phyloP scores from a whole-genome alignment of 2,329 filamentous ascomycete genomes.

The Xylaria sp. region DNA sequence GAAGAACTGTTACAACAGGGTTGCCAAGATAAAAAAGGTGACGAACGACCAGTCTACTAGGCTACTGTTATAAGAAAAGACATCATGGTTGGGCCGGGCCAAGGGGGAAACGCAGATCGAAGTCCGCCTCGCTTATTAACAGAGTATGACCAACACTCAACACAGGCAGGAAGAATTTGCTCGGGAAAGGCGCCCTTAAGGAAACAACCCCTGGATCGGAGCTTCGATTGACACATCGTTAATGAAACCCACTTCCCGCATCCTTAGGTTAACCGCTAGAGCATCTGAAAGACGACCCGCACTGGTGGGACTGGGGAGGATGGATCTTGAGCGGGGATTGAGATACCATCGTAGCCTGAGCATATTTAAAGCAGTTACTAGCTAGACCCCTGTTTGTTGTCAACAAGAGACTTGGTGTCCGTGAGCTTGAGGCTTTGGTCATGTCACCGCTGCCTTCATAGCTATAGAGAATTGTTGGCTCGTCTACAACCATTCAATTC shows the following conservation, averaged over 20 bases:
- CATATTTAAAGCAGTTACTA: neutral
- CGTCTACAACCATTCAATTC: neutral
- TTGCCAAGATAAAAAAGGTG: neutral
- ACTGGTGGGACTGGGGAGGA: constrained; percentile 25
- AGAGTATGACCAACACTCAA: constrained; percentile 15
- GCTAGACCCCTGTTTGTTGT: neutral
- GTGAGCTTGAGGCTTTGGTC: neutral
- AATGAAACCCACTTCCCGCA: constrained; percentile 31
- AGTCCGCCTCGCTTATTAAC: constrained; percentile 14
- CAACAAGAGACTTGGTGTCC: constrained; percentile 7
- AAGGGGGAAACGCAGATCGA: constrained; percentile 10
- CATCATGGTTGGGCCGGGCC: neutral
- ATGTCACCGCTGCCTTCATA: neutral
- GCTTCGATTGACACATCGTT: constrained; percentile 27
- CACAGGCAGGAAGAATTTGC: constrained; percentile 30
- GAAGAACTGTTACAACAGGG: neutral
- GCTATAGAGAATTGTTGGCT: neutral
- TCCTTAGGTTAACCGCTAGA: constrained; percentile 13
- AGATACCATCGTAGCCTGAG: neutral
- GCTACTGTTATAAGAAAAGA: constrained; percentile 10
- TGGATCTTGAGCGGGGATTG: constrained; percentile 17
- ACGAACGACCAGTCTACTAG: constrained; percentile 1
- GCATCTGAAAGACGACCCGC: constrained; percentile 28
- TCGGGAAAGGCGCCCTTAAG: constrained; percentile 4
- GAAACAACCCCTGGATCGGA: constrained; percentile 27